A percentile compares a stretch with the other conserved stretches of the same genome.
phyloP scores from a whole-genome alignment of 768 basidiomycete species.

The Auricularia heimuer region DNA sequence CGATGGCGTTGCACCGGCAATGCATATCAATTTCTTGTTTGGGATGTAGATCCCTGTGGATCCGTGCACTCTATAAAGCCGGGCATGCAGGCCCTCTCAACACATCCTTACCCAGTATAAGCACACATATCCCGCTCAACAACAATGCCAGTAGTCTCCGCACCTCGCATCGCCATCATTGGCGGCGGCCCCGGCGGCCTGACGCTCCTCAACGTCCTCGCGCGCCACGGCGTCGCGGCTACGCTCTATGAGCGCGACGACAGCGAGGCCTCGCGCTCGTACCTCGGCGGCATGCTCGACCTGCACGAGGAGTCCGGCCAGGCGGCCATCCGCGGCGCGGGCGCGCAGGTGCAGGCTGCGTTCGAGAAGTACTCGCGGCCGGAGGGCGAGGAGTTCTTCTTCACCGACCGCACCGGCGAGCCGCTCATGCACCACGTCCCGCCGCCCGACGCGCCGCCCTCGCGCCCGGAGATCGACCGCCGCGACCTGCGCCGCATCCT shows the following conservation, averaged over 20 bases:
- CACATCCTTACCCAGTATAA: too few relatives aligned
- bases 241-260: constrained; percentile 18
- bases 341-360: constrained; percentile 11
- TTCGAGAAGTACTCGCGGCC: constrained; percentile 13
- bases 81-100: too few relatives aligned
- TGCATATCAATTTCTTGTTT: too few relatives aligned
- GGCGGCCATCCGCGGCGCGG: constrained; percentile 13
- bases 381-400: constrained; percentile 15
- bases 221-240: constrained; percentile 11
- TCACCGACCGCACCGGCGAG: constrained; percentile 9
- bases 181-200: constrained; percentile 23
- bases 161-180: constrained; percentile 12
- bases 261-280: constrained; percentile 5
- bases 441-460: neutral
- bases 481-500: neutral
- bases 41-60: too few relatives aligned
- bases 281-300: constrained; percentile 21
- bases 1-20: too few relatives aligned
- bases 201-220: constrained; percentile 19
- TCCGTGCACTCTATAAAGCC: too few relatives aligned
- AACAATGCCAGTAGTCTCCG: neutral
- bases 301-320: constrained; percentile 20
- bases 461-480: neutral
- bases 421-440: neutral
- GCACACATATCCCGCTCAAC: too few relatives aligned